Percentiles rank a stretch among this genome's conserved stretches.
Conservation (phyloP, 2,329 filamentous ascomycete species). For the Fusarium foetens region DNA sequence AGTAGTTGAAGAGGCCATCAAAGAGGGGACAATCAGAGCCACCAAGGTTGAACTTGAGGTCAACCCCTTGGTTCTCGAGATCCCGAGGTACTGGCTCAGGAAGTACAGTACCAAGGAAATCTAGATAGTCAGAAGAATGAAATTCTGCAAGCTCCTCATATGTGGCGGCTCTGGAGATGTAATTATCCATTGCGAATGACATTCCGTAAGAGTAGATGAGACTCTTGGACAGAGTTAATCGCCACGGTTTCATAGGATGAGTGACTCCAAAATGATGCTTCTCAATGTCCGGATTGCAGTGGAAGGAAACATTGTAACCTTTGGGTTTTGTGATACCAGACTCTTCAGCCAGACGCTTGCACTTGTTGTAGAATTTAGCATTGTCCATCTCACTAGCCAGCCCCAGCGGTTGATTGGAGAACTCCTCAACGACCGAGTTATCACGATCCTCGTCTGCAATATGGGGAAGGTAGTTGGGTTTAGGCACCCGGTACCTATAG, state of each 20-base stretch:
- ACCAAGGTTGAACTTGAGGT: constrained; percentile 83
- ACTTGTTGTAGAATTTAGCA: constrained; percentile 66
- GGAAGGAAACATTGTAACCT: constrained; percentile 92
- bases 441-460: constrained; percentile 62
- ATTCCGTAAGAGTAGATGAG: constrained; percentile 95
- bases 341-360: constrained; percentile 65
- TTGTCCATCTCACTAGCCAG: constrained; percentile 64
- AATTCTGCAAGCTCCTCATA: constrained; percentile 89
- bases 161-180: constrained; percentile 83
- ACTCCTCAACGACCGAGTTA: constrained; percentile 63
- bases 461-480: constrained; percentile 70
- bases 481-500: constrained; percentile 65
- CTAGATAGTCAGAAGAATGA: constrained; percentile 88
- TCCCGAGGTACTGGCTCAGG: constrained; percentile 72
- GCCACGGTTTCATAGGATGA: constrained; percentile 99
- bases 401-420: constrained; percentile 59
- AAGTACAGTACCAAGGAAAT: constrained; percentile 81
- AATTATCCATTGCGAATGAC: constrained; percentile 96
- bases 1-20: constrained; percentile 94
- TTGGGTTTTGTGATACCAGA: constrained; percentile 81
- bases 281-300: constrained; percentile 94
- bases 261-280: constrained; percentile 96
- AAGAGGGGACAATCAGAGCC: constrained; percentile 97
- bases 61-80: constrained; percentile 70
- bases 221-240: constrained; percentile 92